phyloP scores from a whole-genome alignment of 345 rosid species.

The Populus ilicifolia region DNA sequence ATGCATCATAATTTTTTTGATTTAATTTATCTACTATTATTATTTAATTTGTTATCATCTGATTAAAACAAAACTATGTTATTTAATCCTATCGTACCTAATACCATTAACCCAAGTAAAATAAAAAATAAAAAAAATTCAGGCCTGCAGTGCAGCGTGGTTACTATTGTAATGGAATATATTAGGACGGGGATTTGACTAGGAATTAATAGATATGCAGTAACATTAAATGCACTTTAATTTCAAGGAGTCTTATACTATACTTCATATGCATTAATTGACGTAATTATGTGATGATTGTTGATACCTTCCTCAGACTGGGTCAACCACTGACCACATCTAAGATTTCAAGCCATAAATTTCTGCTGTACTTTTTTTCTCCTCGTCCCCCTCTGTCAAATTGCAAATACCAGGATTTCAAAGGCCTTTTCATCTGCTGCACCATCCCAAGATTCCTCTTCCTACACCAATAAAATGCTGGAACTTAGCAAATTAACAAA shows the following conservation, averaged over 20 bases:
- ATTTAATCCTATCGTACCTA: no score
- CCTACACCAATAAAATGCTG: neutral
- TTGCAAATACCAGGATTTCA: neutral
- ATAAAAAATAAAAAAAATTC: no score
- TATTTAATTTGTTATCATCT: no score
- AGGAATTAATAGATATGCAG: no score
- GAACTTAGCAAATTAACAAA: neutral
- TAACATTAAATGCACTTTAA: no score
- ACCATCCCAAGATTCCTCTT: neutral
- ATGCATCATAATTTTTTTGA: no score
- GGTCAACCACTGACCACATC: neutral
- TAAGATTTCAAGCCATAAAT: neutral
- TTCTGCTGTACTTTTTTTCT: neutral
- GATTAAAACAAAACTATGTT: no score
- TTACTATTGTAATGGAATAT: no score
- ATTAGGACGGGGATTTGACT: no score
- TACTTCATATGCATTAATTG: neutral
- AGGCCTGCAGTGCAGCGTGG: no score
- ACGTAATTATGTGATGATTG: neutral
- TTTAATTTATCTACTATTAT: no score
- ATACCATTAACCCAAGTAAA: no score
- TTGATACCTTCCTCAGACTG: neutral
- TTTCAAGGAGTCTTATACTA: neutral
- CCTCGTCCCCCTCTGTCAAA: neutral
- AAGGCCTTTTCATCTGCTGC: neutral